Base-by-base conservation (phyloP, 1,284 basidiomycete species). In the Ganoderma sinense region DNA sequence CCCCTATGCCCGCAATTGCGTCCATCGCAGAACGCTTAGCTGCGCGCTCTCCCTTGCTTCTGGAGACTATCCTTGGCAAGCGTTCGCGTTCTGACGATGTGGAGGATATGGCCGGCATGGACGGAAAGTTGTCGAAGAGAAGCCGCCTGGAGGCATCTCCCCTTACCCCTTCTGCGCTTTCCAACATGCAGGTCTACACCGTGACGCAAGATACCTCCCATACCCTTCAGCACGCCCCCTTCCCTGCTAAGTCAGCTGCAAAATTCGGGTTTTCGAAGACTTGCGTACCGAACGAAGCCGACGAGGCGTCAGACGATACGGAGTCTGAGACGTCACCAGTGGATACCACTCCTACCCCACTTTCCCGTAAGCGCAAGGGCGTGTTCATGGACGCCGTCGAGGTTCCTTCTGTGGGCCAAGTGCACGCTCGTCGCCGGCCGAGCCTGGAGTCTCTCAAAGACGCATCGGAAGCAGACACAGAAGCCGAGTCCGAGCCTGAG, bases 381-480 rank as follows among this genome's bases (percentile, higher is more conserved):
- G 75, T 83, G 4, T 75, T 88, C 71, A 79, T 90, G 79, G 90
- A 91, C 29, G 84, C 85, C 2, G 88, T 90, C 8, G 84, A 87
- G 64, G 82, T 90, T 51, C 87, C 87, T 40, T 66, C 69, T 2
- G 65, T 71, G 62, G 39, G 62, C 23, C 61, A 71, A 7, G 62
- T 76, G 8, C 59, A 39, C 40, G 36, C 36, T 23, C 40, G 59
- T 18, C 36, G 59, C n/a, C 36, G 59, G 14, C 26, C n/a, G 33
- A 61, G 59, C 39, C 14, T 41, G 5, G 39, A 61, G 33, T 36
- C 33, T 23, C 20, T 59, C 18, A 23, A 11, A 11, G 18, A 48
- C 8, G 13, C 48, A 31, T 40, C 33, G 20, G 33, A 40, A 13
- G n/a, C 45, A 39, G 10, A 48, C 2, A n/a, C 31, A 39, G 62